phyloP scores from a whole-genome alignment of 192 early-diverging fungal species.

The Glomus cerebriforme region DNA sequence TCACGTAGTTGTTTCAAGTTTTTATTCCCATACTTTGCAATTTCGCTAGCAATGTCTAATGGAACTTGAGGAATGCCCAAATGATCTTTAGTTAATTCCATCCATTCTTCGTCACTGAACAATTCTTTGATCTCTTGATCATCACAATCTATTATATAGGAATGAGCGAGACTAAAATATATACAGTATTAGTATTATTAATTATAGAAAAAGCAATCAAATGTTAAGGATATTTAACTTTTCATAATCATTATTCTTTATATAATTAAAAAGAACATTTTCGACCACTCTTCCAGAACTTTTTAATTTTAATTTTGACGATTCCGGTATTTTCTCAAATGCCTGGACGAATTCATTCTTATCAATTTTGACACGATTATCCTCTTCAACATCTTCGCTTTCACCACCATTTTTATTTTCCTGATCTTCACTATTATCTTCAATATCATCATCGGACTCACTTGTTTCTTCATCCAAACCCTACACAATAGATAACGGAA shows the following conservation, averaged over 20 bases:
- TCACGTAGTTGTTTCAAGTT: too few species aligned
- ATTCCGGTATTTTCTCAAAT: not conserved
- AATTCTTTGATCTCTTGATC: constrained; percentile 18
- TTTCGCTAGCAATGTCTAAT: too few species aligned
- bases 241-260: too few species aligned
- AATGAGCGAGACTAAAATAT: constrained; percentile 26
- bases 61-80: constrained; percentile 1
- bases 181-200: constrained; percentile 12
- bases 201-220: constrained; percentile 14
- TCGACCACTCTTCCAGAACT: not conserved
- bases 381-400: not conserved
- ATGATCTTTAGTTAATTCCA: constrained; percentile 19
- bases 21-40: too few species aligned
- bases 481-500: too few species aligned
- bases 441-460: not conserved
- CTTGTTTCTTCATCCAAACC: not conserved
- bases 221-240: not conserved
- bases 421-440: not conserved
- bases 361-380: constrained; percentile 2
- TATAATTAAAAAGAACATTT: too few species aligned
- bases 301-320: constrained; percentile 22
- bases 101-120: constrained; percentile 25
- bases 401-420: not conserved
- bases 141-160: constrained; percentile 25
- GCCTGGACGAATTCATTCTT: not conserved